Percentiles rank a stretch among this genome's conserved stretches.
These are phyloP conservation scores for Gnaphalium uliginosum DNA, from an alignment of 129 eudicot species.

Conservation along the genomic window DNA sequence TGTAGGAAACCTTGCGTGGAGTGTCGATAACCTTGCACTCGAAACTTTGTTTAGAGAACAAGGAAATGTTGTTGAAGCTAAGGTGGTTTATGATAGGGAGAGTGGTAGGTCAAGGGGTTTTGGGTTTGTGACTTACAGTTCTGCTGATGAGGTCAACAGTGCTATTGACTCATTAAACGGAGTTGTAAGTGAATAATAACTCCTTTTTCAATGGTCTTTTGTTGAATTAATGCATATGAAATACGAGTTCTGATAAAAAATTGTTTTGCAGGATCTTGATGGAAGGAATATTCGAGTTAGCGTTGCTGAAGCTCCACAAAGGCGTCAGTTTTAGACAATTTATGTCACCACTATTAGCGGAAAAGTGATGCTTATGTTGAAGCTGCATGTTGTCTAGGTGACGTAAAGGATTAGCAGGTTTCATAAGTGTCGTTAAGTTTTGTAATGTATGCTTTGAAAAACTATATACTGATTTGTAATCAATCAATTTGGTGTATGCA, in stretches of 20 bases:
- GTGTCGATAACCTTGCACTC: slow-evolving; percentile 77
- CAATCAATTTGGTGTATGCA: slow-evolving; percentile 33
- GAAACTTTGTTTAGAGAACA: slow-evolving; percentile 74
- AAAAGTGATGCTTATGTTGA: slow-evolving; percentile 31
- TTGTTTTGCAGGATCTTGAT: slow-evolving; percentile 66
- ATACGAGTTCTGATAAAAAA: background rate
- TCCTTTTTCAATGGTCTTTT: background rate
- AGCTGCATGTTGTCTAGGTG: slow-evolving; percentile 30
- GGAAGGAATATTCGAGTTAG: slow-evolving; percentile 87
- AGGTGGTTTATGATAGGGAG: slow-evolving; percentile 88
- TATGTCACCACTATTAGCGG: slow-evolving; percentile 17
- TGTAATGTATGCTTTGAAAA: slow-evolving; percentile 42
- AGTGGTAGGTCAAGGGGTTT: slow-evolving; percentile 96
- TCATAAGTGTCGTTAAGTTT: slow-evolving; percentile 37
- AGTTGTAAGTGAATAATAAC: slow-evolving; percentile 47
- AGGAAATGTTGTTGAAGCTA: slow-evolving; percentile 83
- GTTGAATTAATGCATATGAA: background rate
- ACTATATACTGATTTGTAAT: slow-evolving; percentile 39
- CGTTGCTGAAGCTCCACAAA: slow-evolving; percentile 71
- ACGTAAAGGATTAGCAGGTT: slow-evolving; percentile 31
- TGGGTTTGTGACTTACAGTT: slow-evolving; percentile 82
- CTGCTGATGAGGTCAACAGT: slow-evolving; percentile 75
- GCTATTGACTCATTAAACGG: slow-evolving; percentile 85
- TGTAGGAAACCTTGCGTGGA: slow-evolving; percentile 93
- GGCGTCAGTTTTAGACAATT: slow-evolving; percentile 51